Base-by-base conservation (phyloP, 2,329 filamentous ascomycete species). In the Endothia cerciana region DNA sequence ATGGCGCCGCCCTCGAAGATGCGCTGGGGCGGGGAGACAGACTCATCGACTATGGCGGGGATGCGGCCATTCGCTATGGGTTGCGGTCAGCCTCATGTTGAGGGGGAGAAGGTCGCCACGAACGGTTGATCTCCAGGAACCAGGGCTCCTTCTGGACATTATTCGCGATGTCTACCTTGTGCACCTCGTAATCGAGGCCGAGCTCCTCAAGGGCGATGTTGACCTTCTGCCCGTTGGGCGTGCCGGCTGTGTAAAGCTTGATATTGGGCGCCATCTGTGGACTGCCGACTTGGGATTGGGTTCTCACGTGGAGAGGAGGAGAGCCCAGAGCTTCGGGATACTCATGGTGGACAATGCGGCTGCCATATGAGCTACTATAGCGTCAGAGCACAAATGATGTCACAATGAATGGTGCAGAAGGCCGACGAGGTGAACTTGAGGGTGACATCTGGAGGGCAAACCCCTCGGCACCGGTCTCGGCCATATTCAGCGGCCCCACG, bases 1-100 rank as follows among this genome's bases (percentile, higher is more conserved):
- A 61, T 61, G 22, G 59, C 59, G 45, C 59, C 45, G n/a, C 59
- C 59, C 45, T 61, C 59, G 30, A 61, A 53, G 28, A 61, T 36
- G n/a, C 59, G 59, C 30, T 61, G 43, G 30, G 59, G 28, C 13
- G 56, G 56, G 10, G n/a, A 41, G 56, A 41, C 17, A 17, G 36
- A 25, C 43, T 19, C 53, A n/a, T 57, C 61, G 8, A 40, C 40
- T 19, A 38, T 40, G 28, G 40, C 61, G 19, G 53, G 53, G 41
- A 58, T 49, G 38, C 41, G 53, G 13, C 28, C 53, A 40, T 63
- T 63, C 17, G 30, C 41, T 49, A 19, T 19, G 15, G 15, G 6
- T n/a, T 17, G 49, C 3, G 1, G 13, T 45, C 36, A 63, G 61
- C 51, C 13, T 57, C 33, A 45, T 4, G 10, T 17, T 28, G 19